These are phyloP conservation scores for Nevesoporus exiguus DNA, from an alignment of 768 basidiomycete species.

Conservation along the genomic window DNA sequence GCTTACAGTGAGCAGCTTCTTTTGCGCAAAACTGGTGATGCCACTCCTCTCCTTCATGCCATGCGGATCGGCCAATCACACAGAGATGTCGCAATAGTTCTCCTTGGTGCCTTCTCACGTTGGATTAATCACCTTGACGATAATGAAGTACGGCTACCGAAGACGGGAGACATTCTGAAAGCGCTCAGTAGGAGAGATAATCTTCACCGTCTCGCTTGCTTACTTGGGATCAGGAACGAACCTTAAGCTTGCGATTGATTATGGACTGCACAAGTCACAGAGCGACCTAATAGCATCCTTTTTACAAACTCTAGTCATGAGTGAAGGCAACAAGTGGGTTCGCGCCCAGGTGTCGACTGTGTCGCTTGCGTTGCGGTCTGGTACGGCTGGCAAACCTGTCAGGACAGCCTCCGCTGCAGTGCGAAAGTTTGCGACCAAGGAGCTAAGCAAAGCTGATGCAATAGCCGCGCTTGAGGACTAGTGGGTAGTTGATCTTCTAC, in stretches of 20 bases:
- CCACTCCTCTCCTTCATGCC: constrained; percentile 88
- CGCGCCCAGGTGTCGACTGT: constrained; percentile 63
- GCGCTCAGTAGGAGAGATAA: constrained; percentile 68
- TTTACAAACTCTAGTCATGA: constrained; percentile 94
- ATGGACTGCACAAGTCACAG: constrained; percentile 76
- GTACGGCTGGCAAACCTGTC: constrained; percentile 71
- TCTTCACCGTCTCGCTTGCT: constrained; percentile 73
- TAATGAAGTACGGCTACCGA: constrained; percentile 62
- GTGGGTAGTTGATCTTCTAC: constrained; percentile 44
- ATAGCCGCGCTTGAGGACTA: constrained; percentile 90
- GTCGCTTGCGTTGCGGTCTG: constrained; percentile 64
- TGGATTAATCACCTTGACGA: constrained; percentile 89
- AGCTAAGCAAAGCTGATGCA: constrained; percentile 70
- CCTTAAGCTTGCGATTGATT: constrained; percentile 89
- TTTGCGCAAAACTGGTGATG: constrained; percentile 79
- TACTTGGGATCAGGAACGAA: constrained; percentile 68
- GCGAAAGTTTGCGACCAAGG: constrained; percentile 81
- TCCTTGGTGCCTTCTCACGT: constrained; percentile 87
- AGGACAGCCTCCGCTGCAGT: constrained; percentile 71
- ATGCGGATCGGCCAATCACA: constrained; percentile 76
- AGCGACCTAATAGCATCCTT: constrained; percentile 88
- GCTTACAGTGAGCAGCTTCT: constrained; percentile 49
- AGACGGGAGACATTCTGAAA: constrained; percentile 72
- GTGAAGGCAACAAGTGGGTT: constrained; percentile 93
- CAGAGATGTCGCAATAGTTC: constrained; percentile 79